Percentiles rank a stretch among this genome's conserved stretches.
Evolutionary conservation across 2,329 filamentous ascomycete genomes (phyloP).

Genomic region (Stemphylium vesicarium): DNA sequence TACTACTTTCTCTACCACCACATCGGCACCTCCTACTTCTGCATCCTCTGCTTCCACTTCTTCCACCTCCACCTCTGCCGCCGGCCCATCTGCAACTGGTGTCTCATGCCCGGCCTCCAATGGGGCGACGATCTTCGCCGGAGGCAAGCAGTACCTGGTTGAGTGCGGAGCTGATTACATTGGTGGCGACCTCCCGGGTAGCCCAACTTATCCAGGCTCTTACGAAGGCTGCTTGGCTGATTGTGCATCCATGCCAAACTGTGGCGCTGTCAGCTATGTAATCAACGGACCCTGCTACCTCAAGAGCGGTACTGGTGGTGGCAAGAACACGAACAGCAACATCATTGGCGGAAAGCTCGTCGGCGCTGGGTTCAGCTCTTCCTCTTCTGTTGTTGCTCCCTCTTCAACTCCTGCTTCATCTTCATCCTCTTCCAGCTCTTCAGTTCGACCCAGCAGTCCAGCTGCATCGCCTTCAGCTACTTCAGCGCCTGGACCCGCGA

Average conservation of each 20-base stretch:
- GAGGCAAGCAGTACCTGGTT: conserved; percentile 8
- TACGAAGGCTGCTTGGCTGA: conserved; percentile 25
- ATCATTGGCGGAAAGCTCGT: conserved; percentile 25
- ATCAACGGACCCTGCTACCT: conserved; percentile 24
- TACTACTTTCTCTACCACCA: background rate
- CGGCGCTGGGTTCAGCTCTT: background rate
- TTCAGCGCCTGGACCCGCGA: conserved; percentile 3
- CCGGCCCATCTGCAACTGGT: background rate
- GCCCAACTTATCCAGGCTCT: conserved; percentile 17
- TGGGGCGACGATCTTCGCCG: background rate
- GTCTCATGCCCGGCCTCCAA: conserved; percentile 18
- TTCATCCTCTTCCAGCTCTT: background rate
- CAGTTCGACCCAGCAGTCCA: background rate
- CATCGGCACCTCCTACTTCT: background rate
- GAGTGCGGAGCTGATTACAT: conserved; percentile 17
- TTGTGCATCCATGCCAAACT: conserved; percentile 22
- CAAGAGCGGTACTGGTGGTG: conserved; percentile 14
- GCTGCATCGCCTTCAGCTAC: background rate
- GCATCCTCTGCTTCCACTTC: background rate
- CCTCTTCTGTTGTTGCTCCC: background rate
- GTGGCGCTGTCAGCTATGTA: conserved; percentile 29
- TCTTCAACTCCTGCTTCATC: background rate
- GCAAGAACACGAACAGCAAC: conserved; percentile 7
- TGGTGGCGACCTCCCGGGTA: conserved; percentile 5
- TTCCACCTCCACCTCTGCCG: background rate